Conservation (phyloP, 164 flowering plant genomes). For the Vitis rotundifolia region DNA sequence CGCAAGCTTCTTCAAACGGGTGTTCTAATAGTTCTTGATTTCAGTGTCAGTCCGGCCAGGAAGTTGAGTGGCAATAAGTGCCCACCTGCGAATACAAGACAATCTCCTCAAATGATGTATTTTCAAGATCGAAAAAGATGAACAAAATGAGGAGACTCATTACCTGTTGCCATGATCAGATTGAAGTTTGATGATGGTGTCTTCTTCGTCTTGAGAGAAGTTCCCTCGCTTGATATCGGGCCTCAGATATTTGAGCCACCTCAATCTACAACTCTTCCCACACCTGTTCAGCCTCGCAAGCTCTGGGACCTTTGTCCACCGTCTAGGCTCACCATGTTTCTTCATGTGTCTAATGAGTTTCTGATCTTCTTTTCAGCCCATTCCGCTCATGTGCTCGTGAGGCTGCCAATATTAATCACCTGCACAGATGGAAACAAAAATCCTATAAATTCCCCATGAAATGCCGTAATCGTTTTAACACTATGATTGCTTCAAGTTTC, state of each 20-base stretch:
- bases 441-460: no score
- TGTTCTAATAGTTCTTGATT: conserved; percentile 1
- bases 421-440: no score
- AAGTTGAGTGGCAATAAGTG: neutral
- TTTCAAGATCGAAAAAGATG: neutral
- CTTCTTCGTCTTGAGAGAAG: neutral
- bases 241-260: neutral
- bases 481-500: no score
- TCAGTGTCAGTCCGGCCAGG: neutral
- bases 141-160: neutral
- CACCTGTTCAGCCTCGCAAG: neutral
- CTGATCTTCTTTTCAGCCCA: neutral
- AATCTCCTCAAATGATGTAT: neutral
- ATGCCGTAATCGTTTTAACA: no score
- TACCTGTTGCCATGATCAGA: neutral
- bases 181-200: neutral
- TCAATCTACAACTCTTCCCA: neutral
- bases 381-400: neutral
- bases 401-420: no score
- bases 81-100: neutral
- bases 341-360: neutral
- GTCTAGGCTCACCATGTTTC: neutral
- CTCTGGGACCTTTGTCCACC: neutral
- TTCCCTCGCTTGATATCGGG: neutral
- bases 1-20: neutral